These are phyloP conservation scores for Eucalyptus pumila DNA, from an alignment of 345 rosid genomes.

Conservation along the genomic window DNA sequence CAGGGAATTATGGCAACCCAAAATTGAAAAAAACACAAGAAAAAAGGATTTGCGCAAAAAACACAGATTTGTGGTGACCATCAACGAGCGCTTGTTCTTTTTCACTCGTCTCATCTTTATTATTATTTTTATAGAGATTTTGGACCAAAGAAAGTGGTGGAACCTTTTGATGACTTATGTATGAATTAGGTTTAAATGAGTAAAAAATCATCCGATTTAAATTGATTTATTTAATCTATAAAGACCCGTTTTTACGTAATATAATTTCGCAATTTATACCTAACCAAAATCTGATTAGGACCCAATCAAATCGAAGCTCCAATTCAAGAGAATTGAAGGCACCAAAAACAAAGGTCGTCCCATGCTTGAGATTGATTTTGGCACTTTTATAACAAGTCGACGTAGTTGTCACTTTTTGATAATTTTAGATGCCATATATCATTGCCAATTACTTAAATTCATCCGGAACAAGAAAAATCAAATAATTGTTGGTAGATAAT, in stretches of 20 bases:
- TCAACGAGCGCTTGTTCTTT: too few relatives aligned
- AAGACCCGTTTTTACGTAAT: not conserved
- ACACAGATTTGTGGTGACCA: too few relatives aligned
- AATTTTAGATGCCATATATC: accelerated
- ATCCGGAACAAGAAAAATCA: accelerated
- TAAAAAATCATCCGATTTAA: too few relatives aligned
- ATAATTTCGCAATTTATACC: not conserved
- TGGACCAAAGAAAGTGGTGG: not conserved
- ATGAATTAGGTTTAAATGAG: too few relatives aligned
- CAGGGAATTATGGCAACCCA: accelerated
- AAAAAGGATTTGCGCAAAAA: too few relatives aligned
- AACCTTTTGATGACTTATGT: accelerated
- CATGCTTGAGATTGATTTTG: not conserved
- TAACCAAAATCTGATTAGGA: too few relatives aligned
- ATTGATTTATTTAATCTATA: too few relatives aligned
- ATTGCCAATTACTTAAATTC: too few relatives aligned
- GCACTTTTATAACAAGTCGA: too few relatives aligned
- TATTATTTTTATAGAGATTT: not conserved
- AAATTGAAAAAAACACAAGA: too few relatives aligned
- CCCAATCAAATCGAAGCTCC: not conserved
- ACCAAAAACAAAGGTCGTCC: not conserved
- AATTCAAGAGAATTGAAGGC: not conserved
- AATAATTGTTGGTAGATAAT: too few relatives aligned
- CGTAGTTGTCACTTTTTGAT: not conserved
- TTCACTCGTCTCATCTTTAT: too few relatives aligned